These are phyloP conservation scores for Suillus luteus DNA, from an alignment of 768 basidiomycete genomes.

Conservation along the genomic window DNA sequence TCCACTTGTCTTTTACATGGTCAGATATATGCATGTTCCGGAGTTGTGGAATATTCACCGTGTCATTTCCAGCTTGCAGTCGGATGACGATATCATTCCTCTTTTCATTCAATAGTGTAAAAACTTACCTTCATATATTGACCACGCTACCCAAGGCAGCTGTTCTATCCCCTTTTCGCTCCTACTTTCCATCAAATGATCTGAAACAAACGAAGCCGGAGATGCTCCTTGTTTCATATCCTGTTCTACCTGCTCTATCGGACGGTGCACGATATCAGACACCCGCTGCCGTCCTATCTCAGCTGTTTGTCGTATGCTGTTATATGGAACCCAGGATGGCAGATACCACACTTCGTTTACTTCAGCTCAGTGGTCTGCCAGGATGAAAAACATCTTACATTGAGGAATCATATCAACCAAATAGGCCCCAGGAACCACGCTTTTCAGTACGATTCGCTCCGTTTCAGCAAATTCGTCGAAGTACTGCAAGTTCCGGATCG, in stretches of 20 bases:
- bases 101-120: not conserved
- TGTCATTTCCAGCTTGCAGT: conserved; percentile 7
- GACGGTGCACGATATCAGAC: conserved; percentile 2
- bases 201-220: conserved; percentile 10
- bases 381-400: not conserved
- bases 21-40: not conserved
- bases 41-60: conserved; percentile 1
- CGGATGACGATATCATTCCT: not conserved
- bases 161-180: not conserved
- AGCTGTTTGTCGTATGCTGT: conserved; percentile 10
- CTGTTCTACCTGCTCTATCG: conserved; percentile 12
- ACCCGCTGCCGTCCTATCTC: conserved; percentile 11
- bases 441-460: conserved; percentile 10
- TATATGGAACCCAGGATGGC: conserved; percentile 24
- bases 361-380: not conserved
- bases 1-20: conserved; percentile 4
- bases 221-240: conserved; percentile 5
- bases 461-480: conserved; percentile 10
- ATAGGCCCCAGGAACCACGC: conserved; percentile 14
- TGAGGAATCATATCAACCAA: conserved; percentile 14
- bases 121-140: conserved; percentile 14
- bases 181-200: not conserved
- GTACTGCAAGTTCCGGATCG: not conserved
- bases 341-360: conserved; percentile 21
- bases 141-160: conserved; percentile 12